Evolutionary conservation across 306 rosid genomes (phyloP).

Genomic region (Sphenostylis stenocarpa): DNA sequence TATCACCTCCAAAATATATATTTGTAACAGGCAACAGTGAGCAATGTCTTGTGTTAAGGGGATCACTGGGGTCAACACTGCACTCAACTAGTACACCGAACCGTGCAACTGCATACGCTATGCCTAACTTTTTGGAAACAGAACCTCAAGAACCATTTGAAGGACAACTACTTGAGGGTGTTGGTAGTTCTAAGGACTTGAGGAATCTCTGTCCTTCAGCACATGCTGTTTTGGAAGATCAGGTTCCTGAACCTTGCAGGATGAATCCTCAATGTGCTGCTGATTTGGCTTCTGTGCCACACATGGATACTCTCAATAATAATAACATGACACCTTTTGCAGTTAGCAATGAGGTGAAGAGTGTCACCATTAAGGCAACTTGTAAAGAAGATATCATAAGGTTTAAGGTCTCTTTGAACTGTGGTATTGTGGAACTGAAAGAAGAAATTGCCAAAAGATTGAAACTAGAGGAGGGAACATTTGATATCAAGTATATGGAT

Average conservation of each 20-base stretch:
- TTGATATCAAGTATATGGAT: conserved; percentile 77
- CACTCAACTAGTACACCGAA: conserved; percentile 32
- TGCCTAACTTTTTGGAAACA: conserved; percentile 35
- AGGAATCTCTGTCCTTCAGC: conserved; percentile 65
- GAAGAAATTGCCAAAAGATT: conserved; percentile 76
- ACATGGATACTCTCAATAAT: conserved; percentile 23
- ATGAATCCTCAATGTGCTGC: conserved; percentile 45
- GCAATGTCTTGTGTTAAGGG: conserved; percentile 39
- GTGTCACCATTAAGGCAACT: conserved; percentile 67
- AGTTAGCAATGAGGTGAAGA: conserved; percentile 49
- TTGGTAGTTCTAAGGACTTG: conserved; percentile 79
- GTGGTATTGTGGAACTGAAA: conserved; percentile 52
- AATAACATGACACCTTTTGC: conserved; percentile 6
- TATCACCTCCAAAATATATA: conserved; percentile 36
- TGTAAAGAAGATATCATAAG: conserved; percentile 76
- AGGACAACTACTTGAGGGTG: conserved; percentile 66
- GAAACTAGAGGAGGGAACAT: conserved; percentile 67
- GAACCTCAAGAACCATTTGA: conserved; percentile 61
- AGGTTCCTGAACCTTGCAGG: conserved; percentile 45
- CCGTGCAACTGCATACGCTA: conserved; percentile 28
- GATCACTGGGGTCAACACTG: conserved; percentile 44
- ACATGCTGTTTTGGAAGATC: conserved; percentile 63
- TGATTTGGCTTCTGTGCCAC: conserved; percentile 44
- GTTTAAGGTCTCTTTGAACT: conserved; percentile 56
- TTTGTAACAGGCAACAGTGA: conserved; percentile 31